These are phyloP conservation scores for Cryoendolithus antarcticus DNA, from an alignment of 2,329 filamentous ascomycete genomes.

Conservation along the genomic window DNA sequence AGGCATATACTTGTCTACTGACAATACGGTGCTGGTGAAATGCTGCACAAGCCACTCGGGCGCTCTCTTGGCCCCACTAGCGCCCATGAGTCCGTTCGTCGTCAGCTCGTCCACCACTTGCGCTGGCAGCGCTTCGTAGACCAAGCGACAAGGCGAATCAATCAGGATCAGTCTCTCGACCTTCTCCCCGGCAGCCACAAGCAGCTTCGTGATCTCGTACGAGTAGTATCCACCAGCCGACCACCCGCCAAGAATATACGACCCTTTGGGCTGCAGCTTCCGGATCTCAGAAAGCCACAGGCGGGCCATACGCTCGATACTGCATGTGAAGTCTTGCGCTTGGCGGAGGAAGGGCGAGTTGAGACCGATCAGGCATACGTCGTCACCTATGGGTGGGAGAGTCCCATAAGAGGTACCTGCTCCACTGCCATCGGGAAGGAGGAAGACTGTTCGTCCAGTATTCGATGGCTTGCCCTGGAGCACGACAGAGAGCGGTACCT, in stretches of 20 bases:
- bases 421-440: constrained; percentile 42
- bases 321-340: constrained; percentile 52
- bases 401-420: constrained; percentile 55
- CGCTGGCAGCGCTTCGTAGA: constrained; percentile 37
- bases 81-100: constrained; percentile 57
- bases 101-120: constrained; percentile 61
- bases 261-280: constrained; percentile 54
- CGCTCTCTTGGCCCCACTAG: constrained; percentile 45
- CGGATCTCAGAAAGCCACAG: constrained; percentile 59
- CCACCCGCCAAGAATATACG: constrained; percentile 44
- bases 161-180: constrained; percentile 40
- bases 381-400: constrained; percentile 40
- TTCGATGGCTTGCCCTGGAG: constrained; percentile 45
- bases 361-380: constrained; percentile 41
- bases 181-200: constrained; percentile 35
- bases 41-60: constrained; percentile 62
- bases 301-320: constrained; percentile 51
- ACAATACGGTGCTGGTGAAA: constrained; percentile 59
- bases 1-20: constrained; percentile 33
- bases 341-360: constrained; percentile 62
- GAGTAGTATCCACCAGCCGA: constrained; percentile 44
- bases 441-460: constrained; percentile 42
- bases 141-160: constrained; percentile 40
- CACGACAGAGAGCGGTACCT: constrained; percentile 34
- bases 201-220: constrained; percentile 37